Evolutionary conservation across 179 eudicot species (phyloP), one percentile per base, ranked within the genome.

Genomic region (Pouteria campechiana): DNA sequence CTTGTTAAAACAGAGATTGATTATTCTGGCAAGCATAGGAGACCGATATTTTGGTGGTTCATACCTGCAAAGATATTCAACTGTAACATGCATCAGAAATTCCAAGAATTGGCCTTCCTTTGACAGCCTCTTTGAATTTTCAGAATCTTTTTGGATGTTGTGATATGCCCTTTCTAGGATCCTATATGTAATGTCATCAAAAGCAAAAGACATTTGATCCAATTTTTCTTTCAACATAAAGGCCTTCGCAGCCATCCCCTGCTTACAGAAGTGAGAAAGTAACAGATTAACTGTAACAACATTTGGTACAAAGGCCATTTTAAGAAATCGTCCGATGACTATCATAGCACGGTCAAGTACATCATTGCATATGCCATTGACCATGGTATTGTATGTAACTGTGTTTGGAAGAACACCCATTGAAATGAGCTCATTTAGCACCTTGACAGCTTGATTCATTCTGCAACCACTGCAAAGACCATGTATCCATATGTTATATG

Each of bases 281-380:
- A 90, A 64, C 48, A 74, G 66, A 61, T 90, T 90, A 30, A 61
- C 53, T 3, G 98, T 86, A 51, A 79, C 77, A 31, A 64, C 44
- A 72, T 90, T 74, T 31, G 98, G 98, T 38, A 77, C 67, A 71
- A 90, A 86, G 21, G 79, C 80, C 70, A 90, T 73, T 68, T 90
- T 90, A 40, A 82, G 87, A 65, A 90, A 61, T 55, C 77, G 86
- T 12, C 79, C 98, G 7, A 81, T 65, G 54, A 86, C 59, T 41
- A 82, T 69, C 80, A 77, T 79, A n/a, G 94, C 87, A 46, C 72
- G 81, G 36, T 86, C 94, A 25, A 79, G 61, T 46, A 82, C 52
- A 52, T 81, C 87, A 68, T 68, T 48, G 42, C 98, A 90, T 58
- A 73, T 64, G 22, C 82, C 90, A 62, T 70, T 86, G 59, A 90